phyloP scores from a whole-genome alignment of 352 stramenopile genomes.

The Phytophthora pluvialis region DNA sequence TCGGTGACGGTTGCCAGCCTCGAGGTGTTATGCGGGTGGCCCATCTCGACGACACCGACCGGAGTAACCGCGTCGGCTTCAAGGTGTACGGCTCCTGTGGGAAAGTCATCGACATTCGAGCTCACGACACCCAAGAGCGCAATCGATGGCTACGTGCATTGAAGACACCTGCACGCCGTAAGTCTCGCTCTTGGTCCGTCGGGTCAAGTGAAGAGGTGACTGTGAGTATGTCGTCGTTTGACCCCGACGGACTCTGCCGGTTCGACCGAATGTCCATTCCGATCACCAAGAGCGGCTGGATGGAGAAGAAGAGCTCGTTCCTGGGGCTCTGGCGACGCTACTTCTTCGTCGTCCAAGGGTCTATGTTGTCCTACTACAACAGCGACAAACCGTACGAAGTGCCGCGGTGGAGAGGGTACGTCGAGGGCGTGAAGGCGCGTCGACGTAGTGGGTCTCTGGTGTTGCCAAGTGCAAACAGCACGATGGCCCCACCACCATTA shows the following conservation, averaged over 20 bases:
- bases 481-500: conserved; percentile 25
- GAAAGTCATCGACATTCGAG: conserved; percentile 74
- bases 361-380: conserved; percentile 78
- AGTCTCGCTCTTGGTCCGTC: conserved; percentile 68
- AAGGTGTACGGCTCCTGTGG: conserved; percentile 75
- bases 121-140: conserved; percentile 61
- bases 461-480: conserved; percentile 13
- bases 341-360: conserved; percentile 78
- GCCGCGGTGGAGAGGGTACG: conserved; percentile 64
- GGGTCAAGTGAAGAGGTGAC: conserved; percentile 59
- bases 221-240: conserved; percentile 62
- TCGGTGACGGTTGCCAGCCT: conserved; percentile 61
- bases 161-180: conserved; percentile 64
- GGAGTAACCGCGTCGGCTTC: conserved; percentile 60
- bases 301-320: conserved; percentile 69
- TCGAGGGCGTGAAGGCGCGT: conserved; percentile 49
- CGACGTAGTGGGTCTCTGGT: conserved; percentile 25
- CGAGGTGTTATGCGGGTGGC: conserved; percentile 74
- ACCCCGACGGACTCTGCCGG: conserved; percentile 55
- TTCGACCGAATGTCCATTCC: conserved; percentile 69
- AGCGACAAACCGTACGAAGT: conserved; percentile 81
- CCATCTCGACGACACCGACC: conserved; percentile 68
- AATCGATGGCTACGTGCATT: conserved; percentile 73
- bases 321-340: conserved; percentile 68
- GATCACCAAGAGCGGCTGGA: conserved; percentile 68